Base-by-base conservation (phyloP, 768 basidiomycete species). In the Vararia minispora region DNA sequence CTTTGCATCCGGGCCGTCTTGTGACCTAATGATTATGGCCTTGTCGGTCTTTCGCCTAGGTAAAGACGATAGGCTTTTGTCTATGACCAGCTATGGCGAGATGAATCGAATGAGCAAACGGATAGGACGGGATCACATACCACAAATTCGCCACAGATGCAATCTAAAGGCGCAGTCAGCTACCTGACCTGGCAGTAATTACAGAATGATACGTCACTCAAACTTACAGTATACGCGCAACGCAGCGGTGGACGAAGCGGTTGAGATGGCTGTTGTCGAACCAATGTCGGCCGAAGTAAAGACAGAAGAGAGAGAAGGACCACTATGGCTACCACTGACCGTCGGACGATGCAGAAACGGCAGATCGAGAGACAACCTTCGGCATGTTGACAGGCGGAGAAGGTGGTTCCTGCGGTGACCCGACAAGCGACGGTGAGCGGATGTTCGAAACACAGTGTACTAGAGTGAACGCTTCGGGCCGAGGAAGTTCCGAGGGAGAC, bases 311-410 rank as follows among this genome's bases (percentile, higher is more conserved):
- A 37, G 32, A 45, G 35, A 39, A 31, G 9, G 37, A 22, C 31
- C 8, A 23, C 14, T 7, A 28, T 11, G 10, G 16, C 16, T 36
- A 25, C 28, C 4, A 59, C 71, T 44, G 36, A 86, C 86, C 85
- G 55, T 87, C 83, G 25, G 86, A 77, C 4, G 88, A 91, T 3
- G 88, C 86, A 7, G 89, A 90, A 43, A 90, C 75, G 4, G 85
- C 80, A 28, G 85, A 90, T 47, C 87, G 74, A 3, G 88, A 89
- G 52, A 91, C 74, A 45, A 95, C 85, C 59, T 92, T 92, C 37
- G 90, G 90, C 90, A 94, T 94, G 41, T 47, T 37, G 13, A 32
- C n/a, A 11, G 37, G 25, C 9, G 27, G 27, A 14, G 20, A 24
- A 12, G 14, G 20, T 11, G 18, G 13, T 13, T 29, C 16, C 18